These are phyloP conservation scores for Podaxis pistillaris DNA, from an alignment of 768 basidiomycete genomes.

Conservation along the genomic window DNA sequence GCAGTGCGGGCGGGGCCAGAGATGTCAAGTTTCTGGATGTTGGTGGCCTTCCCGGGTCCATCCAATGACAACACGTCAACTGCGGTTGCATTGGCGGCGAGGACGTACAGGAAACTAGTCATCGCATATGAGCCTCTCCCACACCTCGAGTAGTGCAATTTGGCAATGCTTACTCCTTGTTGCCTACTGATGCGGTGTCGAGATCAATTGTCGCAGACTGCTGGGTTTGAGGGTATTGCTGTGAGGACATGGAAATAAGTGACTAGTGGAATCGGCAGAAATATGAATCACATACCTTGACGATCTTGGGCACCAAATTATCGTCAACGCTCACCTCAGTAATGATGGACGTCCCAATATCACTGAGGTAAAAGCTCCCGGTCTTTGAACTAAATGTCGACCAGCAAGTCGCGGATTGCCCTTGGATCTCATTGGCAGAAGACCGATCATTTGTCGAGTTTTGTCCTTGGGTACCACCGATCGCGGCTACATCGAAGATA, in stretches of 20 bases:
- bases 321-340: conserved; percentile 48
- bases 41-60: conserved; percentile 25
- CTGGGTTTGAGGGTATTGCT: conserved; percentile 40
- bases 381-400: conserved; percentile 38
- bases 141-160: not conserved
- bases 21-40: conserved; percentile 27
- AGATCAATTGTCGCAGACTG: conserved; percentile 39
- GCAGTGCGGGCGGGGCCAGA: conserved; percentile 14
- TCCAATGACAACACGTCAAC: conserved; percentile 27
- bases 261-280: not conserved
- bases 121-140: not conserved
- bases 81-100: conserved; percentile 26
- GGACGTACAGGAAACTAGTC: conserved; percentile 27
- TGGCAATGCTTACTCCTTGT: conserved; percentile 28
- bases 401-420: conserved; percentile 45
- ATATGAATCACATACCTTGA: conserved; percentile 30
- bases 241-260: not conserved
- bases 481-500: conserved; percentile 32
- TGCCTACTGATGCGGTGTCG: conserved; percentile 35
- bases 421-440: conserved; percentile 32
- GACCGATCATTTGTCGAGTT: conserved; percentile 27
- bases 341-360: conserved; percentile 36
- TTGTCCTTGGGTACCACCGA: conserved; percentile 21
- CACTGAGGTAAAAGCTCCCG: conserved; percentile 44
- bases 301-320: conserved; percentile 43